Percentiles rank a stretch among this genome's conserved stretches.
Conservation (phyloP, 768 basidiomycete species). For the Dioszegia aurantiaca region DNA sequence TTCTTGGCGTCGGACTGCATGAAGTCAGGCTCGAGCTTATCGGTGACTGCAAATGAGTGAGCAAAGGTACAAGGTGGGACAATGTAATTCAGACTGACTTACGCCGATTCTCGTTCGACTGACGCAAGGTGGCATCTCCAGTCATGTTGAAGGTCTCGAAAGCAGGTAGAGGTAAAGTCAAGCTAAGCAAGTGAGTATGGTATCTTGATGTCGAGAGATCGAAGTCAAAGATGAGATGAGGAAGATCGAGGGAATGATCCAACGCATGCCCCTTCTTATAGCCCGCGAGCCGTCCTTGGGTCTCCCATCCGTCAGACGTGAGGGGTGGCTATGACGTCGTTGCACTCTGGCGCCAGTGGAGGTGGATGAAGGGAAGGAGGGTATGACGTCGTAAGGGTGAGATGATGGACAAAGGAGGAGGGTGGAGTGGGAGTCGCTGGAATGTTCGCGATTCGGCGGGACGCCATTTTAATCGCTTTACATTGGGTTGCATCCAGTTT, state of each 20-base stretch:
- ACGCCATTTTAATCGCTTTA: no score
- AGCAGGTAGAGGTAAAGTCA: not conserved
- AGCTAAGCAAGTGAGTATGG: no score
- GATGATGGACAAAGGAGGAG: slow-evolving; percentile 13
- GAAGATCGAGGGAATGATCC: not conserved
- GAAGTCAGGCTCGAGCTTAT: slow-evolving; percentile 20
- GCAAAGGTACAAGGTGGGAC: no score
- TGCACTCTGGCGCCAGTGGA: not conserved
- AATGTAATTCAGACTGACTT: not conserved
- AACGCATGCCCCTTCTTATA: not conserved
- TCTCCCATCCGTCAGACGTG: no score
- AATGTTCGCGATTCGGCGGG: not conserved
- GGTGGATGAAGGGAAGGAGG: not conserved
- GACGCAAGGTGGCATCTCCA: slow-evolving; percentile 2
- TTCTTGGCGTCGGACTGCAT: slow-evolving; percentile 11
- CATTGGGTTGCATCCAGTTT: no score
- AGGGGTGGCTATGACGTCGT: slow-evolving; percentile 5
- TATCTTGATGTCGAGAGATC: no score
- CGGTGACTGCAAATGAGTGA: slow-evolving; percentile 7
- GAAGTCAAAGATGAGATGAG: no score
- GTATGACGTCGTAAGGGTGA: slow-evolving; percentile 8
- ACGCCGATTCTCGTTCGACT: slow-evolving; percentile 6
- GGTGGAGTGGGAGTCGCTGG: slow-evolving; percentile 1
- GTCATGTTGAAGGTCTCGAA: not conserved
- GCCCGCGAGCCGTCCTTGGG: not conserved